Evolutionary conservation across 164 flowering plant species (phyloP), one percentile per base, ranked within the genome.

Genomic region (Tetracentron sinense): DNA sequence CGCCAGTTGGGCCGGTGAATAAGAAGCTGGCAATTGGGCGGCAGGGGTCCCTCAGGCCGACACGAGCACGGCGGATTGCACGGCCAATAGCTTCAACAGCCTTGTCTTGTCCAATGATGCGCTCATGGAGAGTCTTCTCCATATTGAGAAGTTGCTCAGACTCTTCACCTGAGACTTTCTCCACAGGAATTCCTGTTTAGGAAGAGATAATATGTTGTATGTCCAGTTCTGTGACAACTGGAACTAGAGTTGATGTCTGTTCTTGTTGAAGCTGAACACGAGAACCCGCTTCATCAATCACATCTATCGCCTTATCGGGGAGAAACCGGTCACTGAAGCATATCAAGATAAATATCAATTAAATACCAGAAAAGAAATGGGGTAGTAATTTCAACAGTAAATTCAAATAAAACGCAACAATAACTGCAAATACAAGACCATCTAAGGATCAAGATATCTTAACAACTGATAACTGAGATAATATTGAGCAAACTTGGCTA

Each of bases 271-370:
- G 67, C 27, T 28, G 48, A 42, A 53, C 68, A 16, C 53, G 19
- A 42, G 68, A 42, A 44, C 72, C 72, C 42, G 59, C 72, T 31
- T 69, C 64, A 44, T 94, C 99, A 70, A 94, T 74, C 83, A 94
- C 82, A 52, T 94, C 99, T 74, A 94, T 94, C 29, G 99, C 99
- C 71, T 91, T 94, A 67, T 94, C 99, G 54, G 99, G 99, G 58
- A 94, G 84, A 72, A 94, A 94, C 56, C 68, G 48, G 60, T 69
- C 63, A 69, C 67, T 63, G 33, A 69, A 64, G 64, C 50, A n/a
- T n/a, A n/a, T n/a, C n/a, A n/a, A n/a, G n/a, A n/a, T n/a, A n/a
- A n/a, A n/a, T n/a, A n/a, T n/a, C n/a, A n/a, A 57, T 4, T 28
- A 58, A n/a, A n/a, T n/a, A n/a, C n/a, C n/a, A n/a, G n/a, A n/a